Conservation (phyloP, 176 grass and related monocot species). For the Paspalum vaginatum region DNA sequence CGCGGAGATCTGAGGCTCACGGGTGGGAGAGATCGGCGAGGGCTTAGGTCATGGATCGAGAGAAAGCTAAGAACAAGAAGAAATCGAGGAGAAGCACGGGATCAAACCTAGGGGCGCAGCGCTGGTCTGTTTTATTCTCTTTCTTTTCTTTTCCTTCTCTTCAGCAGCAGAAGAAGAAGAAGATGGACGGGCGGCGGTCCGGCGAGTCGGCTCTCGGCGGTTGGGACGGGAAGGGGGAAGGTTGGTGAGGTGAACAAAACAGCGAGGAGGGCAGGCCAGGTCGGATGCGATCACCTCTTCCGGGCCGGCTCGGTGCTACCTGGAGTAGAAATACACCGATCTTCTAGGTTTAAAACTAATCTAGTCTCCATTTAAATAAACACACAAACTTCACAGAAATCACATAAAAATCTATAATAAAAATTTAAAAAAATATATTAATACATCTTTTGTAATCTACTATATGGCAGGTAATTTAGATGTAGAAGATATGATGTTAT, state of each 20-base stretch:
- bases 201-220: background rate
- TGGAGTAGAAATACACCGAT: too few relatives aligned
- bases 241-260: background rate
- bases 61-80: background rate
- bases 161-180: background rate
- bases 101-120: constrained; percentile 10
- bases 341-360: too few relatives aligned
- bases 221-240: constrained; percentile 13
- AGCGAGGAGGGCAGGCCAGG: background rate
- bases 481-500: too few relatives aligned
- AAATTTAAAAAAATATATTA: too few relatives aligned
- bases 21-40: background rate
- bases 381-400: too few relatives aligned
- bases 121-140: background rate
- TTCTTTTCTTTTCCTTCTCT: background rate
- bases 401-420: too few relatives aligned
- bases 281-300: background rate
- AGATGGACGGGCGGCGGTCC: background rate
- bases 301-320: too few relatives aligned
- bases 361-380: too few relatives aligned
- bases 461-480: too few relatives aligned
- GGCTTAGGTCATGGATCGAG: background rate
- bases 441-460: too few relatives aligned
- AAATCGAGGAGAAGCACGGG: background rate
- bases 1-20: background rate